These are phyloP conservation scores for Penicillium sumatraense DNA, from an alignment of 2,329 filamentous ascomycete genomes.

Conservation along the genomic window DNA sequence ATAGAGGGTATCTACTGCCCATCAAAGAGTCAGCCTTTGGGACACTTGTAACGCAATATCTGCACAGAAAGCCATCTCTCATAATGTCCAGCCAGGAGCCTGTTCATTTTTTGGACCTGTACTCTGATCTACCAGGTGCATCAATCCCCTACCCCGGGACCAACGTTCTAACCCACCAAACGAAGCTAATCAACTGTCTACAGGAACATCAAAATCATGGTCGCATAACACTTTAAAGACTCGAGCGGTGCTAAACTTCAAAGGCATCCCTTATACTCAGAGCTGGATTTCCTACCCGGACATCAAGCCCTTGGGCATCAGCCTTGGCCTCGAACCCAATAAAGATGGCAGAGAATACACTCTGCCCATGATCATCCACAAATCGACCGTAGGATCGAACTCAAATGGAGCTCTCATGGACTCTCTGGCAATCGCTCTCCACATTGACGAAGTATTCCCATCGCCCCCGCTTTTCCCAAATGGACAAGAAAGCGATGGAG, in stretches of 20 bases:
- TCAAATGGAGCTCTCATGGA: conserved; percentile 33
- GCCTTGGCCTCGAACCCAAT: conserved; percentile 25
- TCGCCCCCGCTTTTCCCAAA: conserved; percentile 35
- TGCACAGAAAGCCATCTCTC: background rate
- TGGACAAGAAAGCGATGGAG: conserved; percentile 35
- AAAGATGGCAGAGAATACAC: conserved; percentile 27
- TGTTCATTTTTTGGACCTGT: conserved; percentile 39
- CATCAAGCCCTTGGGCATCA: conserved; percentile 27
- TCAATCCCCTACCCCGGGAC: background rate
- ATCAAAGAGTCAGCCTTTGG: background rate
- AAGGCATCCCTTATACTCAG: conserved; percentile 29
- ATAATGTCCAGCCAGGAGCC: conserved; percentile 26
- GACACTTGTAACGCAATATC: no score
- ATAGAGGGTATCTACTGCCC: no score
- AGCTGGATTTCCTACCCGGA: conserved; percentile 24
- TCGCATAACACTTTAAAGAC: conserved; percentile 27
- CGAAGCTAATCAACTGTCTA: background rate
- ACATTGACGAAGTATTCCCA: conserved; percentile 34
- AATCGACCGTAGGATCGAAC: conserved; percentile 22
- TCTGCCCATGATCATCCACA: conserved; percentile 36
- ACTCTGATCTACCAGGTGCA: conserved; percentile 28
- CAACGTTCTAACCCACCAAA: background rate
- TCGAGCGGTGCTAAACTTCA: conserved; percentile 28
- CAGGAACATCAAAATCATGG: conserved; percentile 35
- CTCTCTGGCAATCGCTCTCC: conserved; percentile 34